Base-by-base conservation (phyloP, 2,329 filamentous ascomycete species). In the Trichoderma endophyticum region DNA sequence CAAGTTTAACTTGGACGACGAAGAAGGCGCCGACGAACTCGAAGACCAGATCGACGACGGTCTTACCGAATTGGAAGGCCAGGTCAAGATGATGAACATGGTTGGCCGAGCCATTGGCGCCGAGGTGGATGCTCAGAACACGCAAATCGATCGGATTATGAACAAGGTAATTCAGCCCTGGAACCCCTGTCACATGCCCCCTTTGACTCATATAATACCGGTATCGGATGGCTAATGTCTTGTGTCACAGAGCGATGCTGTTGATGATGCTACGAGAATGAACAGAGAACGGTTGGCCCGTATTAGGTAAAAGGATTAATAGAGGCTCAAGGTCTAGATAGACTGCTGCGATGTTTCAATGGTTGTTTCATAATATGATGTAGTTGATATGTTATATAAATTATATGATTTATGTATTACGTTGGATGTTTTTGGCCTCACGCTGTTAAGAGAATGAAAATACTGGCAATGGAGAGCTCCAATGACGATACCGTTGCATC, bases 181-280 rank as follows among this genome's bases (percentile, higher is more conserved):
- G 62, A 18, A 24, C 62, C 18, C 39, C 26, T 24, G 28, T 59
- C 26, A n/a, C 30, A 7, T 39, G 28, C 14, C 7, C 34, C 34
- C 43, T 34, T 32, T 18, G 30, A 12, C 24, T 21, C 2, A 24
- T 8, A 32, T 8, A 34, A 57, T 26, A 34, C 11, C 43, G 36
- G 28, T 61, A 26, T n/a, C 57, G 32, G 24, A 28, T 36, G 59
- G 56, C 81, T 84, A 79, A 83, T 73, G 36, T 54, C n/a, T 28
- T 59, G 43, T 12, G 30, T 60, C 68, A 69, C 80, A 93, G 93
- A 95, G 91, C 82, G 94, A 97, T 80, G 88, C 86, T 76, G 93
- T 97, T 76, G 92, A 94, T 81, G 92, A 95, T 75, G 89, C 92
- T 78, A 93, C 95, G 77, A 89, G 90, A 72, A 90, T 93, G 87